phyloP scores from a whole-genome alignment of 768 basidiomycete species.

The Candolleomyces aberdarensis region DNA sequence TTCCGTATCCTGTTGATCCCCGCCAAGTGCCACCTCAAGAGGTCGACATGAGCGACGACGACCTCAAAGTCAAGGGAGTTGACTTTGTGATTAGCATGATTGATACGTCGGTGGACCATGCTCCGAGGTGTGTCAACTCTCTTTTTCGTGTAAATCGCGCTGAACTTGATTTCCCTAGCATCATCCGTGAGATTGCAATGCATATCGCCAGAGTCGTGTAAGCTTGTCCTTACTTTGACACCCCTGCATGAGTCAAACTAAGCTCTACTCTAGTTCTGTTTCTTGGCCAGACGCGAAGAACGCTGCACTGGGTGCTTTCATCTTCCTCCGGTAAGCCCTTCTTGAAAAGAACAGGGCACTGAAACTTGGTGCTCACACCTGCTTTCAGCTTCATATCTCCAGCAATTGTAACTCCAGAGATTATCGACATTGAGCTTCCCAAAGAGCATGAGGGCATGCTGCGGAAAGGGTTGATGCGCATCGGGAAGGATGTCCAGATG shows the following conservation, averaged over 20 bases:
- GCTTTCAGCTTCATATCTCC: conserved; percentile 82
- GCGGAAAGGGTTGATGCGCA: conserved; percentile 77
- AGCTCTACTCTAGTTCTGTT: conserved; percentile 37
- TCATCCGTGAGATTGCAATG: conserved; percentile 83
- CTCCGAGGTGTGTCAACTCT: too few species aligned
- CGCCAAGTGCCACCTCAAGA: conserved; percentile 55
- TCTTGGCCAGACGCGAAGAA: conserved; percentile 81
- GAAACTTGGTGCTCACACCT: not conserved
- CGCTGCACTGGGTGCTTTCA: conserved; percentile 83
- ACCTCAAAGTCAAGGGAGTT: too few species aligned
- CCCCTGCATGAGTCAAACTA: too few species aligned
- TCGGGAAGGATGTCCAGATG: conserved; percentile 92
- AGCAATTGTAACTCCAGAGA: conserved; percentile 83
- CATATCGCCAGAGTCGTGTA: conserved; percentile 80
- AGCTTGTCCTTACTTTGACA: conserved; percentile 22
- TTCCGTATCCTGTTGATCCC: conserved; percentile 79
- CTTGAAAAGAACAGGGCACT: not conserved
- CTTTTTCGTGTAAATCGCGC: too few species aligned
- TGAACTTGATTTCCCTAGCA: conserved; percentile 33
- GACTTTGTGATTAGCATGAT: too few species aligned
- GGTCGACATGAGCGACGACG: conserved; percentile 49
- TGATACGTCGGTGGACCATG: too few species aligned
- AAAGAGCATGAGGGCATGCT: conserved; percentile 50
- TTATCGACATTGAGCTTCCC: conserved; percentile 78
- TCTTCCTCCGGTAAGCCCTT: conserved; percentile 69